These are phyloP conservation scores for Termitomyces sp. DNA, from an alignment of 768 basidiomycete genomes.

Conservation along the genomic window DNA sequence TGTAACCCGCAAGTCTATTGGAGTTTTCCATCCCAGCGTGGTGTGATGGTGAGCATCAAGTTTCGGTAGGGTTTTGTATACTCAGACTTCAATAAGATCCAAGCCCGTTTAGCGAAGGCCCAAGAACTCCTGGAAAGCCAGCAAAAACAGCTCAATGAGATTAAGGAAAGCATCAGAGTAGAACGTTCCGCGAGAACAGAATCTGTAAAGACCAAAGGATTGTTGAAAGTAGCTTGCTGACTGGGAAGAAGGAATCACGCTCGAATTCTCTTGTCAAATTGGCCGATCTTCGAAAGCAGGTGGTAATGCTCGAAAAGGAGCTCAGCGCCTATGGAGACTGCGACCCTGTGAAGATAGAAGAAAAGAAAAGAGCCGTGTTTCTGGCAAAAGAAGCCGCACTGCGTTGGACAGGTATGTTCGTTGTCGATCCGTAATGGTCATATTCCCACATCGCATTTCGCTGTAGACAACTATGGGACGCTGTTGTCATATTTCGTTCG, in stretches of 20 bases:
- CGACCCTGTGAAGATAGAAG: slow-evolving; percentile 77
- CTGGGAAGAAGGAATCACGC: slow-evolving; percentile 46
- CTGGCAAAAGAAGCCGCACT: slow-evolving; percentile 80
- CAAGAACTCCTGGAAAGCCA: slow-evolving; percentile 39
- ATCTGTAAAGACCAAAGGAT: slow-evolving; percentile 35
- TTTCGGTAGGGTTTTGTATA: not conserved
- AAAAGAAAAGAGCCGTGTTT: slow-evolving; percentile 63
- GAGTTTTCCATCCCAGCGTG: slow-evolving; percentile 90
- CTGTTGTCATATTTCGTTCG: slow-evolving; percentile 62
- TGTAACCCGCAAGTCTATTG: slow-evolving; percentile 73
- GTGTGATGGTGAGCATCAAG: slow-evolving; percentile 53
- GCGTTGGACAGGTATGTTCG: slow-evolving; percentile 80
- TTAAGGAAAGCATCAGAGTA: slow-evolving; percentile 37
- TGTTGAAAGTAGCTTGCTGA: slow-evolving; percentile 2
- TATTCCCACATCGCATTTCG: not conserved
- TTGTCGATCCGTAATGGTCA: not conserved
- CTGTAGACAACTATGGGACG: slow-evolving; percentile 63
- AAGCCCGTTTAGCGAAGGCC: slow-evolving; percentile 44
- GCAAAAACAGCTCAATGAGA: slow-evolving; percentile 44
- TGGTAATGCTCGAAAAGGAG: slow-evolving; percentile 55
- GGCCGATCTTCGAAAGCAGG: slow-evolving; percentile 38
- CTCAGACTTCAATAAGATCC: slow-evolving; percentile 35
- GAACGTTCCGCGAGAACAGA: slow-evolving; percentile 53
- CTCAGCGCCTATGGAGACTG: slow-evolving; percentile 76
- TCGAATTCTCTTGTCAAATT: slow-evolving; percentile 46